Percentiles rank a stretch among this genome's conserved stretches.
phyloP scores from a whole-genome alignment of 2,329 filamentous ascomycete genomes.

The Pyrenochaeta sp. region DNA sequence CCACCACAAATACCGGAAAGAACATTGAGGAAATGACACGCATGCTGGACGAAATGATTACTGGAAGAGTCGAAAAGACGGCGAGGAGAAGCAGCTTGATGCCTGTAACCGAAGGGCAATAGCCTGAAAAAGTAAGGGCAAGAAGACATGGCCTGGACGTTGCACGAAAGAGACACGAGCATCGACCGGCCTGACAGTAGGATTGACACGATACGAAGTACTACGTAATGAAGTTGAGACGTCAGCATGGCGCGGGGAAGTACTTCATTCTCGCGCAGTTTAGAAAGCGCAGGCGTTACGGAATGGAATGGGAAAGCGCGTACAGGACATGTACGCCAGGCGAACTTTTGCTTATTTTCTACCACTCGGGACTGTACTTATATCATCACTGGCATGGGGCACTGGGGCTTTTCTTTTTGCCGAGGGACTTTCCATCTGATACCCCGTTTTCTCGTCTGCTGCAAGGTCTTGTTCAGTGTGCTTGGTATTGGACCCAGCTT shows the following conservation, averaged over 20 bases:
- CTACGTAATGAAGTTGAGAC: slow-evolving; percentile 35
- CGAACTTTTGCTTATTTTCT: slow-evolving; percentile 8
- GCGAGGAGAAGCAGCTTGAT: slow-evolving; percentile 52
- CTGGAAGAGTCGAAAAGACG: slow-evolving; percentile 74
- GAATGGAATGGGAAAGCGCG: slow-evolving; percentile 16
- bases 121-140: slow-evolving; percentile 15
- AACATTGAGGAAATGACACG: slow-evolving; percentile 92
- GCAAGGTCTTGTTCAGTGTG: slow-evolving; percentile 7
- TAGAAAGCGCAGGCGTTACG: slow-evolving; percentile 28
- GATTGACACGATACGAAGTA: slow-evolving; percentile 21
- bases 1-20: slow-evolving; percentile 55
- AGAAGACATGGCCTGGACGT: slow-evolving; percentile 9
- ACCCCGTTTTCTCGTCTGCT: slow-evolving; percentile 28
- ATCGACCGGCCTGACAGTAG: not conserved
- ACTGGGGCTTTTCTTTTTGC: slow-evolving; percentile 12
- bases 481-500: not conserved
- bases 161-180: slow-evolving; percentile 6
- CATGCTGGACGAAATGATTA: slow-evolving; percentile 96
- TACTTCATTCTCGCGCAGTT: slow-evolving; percentile 17
- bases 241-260: slow-evolving; percentile 18
- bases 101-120: slow-evolving; percentile 29
- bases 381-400: not conserved
- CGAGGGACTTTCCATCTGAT: slow-evolving; percentile 40
- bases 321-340: slow-evolving; percentile 4
- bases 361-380: slow-evolving; percentile 7